Conservation (phyloP, 1,284 basidiomycete species). For the Volvariella surrecta region DNA sequence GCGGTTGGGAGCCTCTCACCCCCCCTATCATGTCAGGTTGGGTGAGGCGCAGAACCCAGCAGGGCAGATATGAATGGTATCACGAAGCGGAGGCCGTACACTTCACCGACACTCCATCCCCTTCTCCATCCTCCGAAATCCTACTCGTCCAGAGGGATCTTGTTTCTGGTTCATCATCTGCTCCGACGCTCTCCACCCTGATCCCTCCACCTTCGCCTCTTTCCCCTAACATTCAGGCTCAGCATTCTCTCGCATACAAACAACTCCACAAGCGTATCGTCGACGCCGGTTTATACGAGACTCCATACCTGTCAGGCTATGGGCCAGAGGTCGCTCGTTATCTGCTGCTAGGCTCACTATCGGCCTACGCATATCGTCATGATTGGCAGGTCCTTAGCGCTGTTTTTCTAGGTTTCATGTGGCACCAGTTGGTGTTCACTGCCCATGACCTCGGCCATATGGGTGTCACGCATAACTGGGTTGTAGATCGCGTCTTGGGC, state of each 20-base stretch:
- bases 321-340: conserved; percentile 84
- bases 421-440: conserved; percentile 92
- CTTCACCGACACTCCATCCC: conserved; percentile 21
- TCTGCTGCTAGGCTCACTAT: conserved; percentile 47
- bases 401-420: conserved; percentile 78
- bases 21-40: conserved; percentile 89
- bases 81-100: conserved; percentile 48
- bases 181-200: conserved; percentile 44
- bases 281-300: conserved; percentile 80
- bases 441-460: conserved; percentile 95
- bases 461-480: conserved; percentile 87
- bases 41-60: conserved; percentile 34
- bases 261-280: conserved; percentile 70
- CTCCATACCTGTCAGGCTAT: conserved; percentile 83
- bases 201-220: conserved; percentile 43
- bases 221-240: conserved; percentile 55
- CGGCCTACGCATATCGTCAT: conserved; percentile 56
- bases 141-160: conserved; percentile 44
- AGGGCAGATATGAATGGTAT: conserved; percentile 46
- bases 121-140: conserved; percentile 44
- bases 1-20: conserved; percentile 74
- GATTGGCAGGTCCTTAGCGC: conserved; percentile 68
- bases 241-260: conserved; percentile 76
- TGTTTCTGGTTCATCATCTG: conserved; percentile 13
- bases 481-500: conserved; percentile 72